Base-by-base conservation (phyloP, 1,139 yeast species). In the Taphrina pruni region DNA sequence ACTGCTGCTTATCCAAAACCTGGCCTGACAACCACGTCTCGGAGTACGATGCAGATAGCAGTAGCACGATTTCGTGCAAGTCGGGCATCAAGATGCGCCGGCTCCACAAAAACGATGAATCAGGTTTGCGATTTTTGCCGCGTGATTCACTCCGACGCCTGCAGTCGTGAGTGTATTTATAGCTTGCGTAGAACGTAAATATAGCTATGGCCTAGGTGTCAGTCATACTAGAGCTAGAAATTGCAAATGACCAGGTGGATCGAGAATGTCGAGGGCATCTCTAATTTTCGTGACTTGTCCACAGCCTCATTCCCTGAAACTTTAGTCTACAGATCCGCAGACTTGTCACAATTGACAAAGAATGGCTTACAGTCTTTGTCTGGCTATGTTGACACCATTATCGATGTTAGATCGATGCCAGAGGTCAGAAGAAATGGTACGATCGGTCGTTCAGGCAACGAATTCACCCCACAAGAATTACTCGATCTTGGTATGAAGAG, bases 241-340 rank as follows among this genome's bases (percentile, higher is more conserved):
- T 26, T 46, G 8, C 38, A 6, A 35, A 56, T 56, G 60, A 20
- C 43, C n/a, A 11, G 36, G 12, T 56, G 60, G 60, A 41, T 56
- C 14, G 55, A 45, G 56, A 71, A 77, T 0, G 82, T 88, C 57
- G 90, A 86, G 48, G 94, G 94, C 0, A 85, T 90, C 12, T 78
- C 83, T 68, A 90, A 91, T 75, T 88, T 90, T 74, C 82, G 97
- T 73, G 97, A 90, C 75, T 77, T 87, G 70, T 21, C 50, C 9
- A 97, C 97, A 0, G 96, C 96, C 6, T 90, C 45, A 14, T 62
- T 62, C 21, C 66, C 66, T 11, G 35, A 51, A 21, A 48, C 39
- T 17, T 70, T 83, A 5, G 76, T 88, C 32, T 91, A 79, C 76
- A 83, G 97, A 71, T 83, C 88, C 73, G 95, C 94, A 0, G 84